A percentile compares a stretch with the other conserved stretches of the same genome.
phyloP scores from a whole-genome alignment of 2,329 filamentous ascomycete species.

The Xylaria sp. region DNA sequence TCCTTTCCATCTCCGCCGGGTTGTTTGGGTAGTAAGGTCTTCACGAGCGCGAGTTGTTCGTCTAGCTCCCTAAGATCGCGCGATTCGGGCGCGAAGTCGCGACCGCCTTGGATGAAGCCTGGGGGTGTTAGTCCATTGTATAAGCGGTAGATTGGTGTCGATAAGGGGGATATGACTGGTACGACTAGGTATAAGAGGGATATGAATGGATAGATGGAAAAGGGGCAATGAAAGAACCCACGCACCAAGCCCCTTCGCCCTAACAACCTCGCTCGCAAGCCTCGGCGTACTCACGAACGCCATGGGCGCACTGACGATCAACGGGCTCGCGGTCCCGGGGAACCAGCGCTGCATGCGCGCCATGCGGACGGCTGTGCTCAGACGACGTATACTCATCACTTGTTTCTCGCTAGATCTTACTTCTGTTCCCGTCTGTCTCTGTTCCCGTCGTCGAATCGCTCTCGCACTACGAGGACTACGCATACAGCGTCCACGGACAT shows the following conservation, averaged over 20 bases:
- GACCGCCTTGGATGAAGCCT: constrained; percentile 33
- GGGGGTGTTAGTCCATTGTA: constrained; percentile 10
- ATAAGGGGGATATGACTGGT: no score
- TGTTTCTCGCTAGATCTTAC: not conserved
- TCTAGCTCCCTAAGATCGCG: constrained; percentile 29
- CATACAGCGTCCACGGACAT: no score
- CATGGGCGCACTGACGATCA: constrained; percentile 41
- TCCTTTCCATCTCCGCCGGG: not conserved
- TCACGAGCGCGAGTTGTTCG: constrained; percentile 27
- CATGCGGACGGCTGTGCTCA: not conserved
- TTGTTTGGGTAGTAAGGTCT: not conserved
- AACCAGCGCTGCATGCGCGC: constrained; percentile 33
- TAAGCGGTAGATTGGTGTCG: no score
- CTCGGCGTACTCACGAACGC: constrained; percentile 34
- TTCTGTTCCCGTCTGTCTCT: no score
- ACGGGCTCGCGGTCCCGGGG: constrained; percentile 34
- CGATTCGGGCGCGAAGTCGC: constrained; percentile 31
- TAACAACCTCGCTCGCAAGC: constrained; percentile 37
- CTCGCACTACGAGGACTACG: no score
- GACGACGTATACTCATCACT: not conserved
- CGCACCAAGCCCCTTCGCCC: constrained; percentile 39
- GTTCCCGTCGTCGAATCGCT: no score
- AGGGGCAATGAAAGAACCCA: not conserved
- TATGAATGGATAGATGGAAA: not conserved
- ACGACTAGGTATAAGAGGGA: no score